phyloP scores from a whole-genome alignment of 75 land plant species.

The Azolla pinnata region DNA sequence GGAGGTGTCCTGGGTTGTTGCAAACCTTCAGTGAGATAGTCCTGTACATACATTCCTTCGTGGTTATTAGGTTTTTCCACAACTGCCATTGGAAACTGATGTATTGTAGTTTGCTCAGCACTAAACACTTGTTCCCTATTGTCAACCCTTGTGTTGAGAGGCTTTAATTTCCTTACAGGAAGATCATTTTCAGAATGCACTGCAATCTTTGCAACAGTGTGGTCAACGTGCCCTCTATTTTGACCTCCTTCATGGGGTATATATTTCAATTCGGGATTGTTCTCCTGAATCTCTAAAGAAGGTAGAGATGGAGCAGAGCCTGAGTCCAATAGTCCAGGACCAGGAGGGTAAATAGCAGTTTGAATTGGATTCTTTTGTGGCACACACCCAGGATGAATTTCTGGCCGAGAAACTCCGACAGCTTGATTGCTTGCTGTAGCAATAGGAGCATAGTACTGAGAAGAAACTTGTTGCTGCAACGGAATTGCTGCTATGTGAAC shows the following conservation, averaged over 20 bases:
- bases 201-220: neutral
- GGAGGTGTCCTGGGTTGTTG: conserved; percentile 1
- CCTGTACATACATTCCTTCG: no score
- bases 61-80: no score
- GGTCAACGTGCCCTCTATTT: no score
- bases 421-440: neutral
- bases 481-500: neutral
- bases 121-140: neutral
- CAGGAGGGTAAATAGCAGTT: no score
- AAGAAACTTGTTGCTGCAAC: neutral
- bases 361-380: no score
- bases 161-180: neutral
- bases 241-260: neutral
- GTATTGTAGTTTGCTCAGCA: neutral
- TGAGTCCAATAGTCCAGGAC: neutral
- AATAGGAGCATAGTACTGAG: neutral
- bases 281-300: neutral
- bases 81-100: neutral
- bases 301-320: conserved; percentile 4
- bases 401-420: no score
- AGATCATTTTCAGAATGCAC: neutral
- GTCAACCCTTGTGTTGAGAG: neutral
- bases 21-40: no score
- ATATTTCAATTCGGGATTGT: neutral
- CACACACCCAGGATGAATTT: no score